phyloP scores from a whole-genome alignment of 2,329 filamentous ascomycete genomes.

The Penicillium sp. region DNA sequence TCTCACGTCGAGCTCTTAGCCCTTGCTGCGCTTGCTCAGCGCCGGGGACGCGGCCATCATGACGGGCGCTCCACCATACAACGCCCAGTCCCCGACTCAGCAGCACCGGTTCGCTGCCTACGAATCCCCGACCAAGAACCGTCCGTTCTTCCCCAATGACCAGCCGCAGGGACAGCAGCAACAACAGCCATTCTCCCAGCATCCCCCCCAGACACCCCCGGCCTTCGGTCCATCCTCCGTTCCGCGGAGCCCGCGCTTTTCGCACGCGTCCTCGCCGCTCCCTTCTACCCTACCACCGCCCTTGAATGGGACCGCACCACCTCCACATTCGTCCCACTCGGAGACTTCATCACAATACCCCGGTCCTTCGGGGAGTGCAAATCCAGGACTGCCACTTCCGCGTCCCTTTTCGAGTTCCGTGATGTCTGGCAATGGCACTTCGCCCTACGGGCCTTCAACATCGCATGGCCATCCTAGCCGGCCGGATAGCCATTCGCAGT shows the following conservation, averaged over 20 bases:
- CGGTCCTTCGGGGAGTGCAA: conserved; percentile 35
- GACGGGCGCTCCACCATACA: conserved; percentile 51
- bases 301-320: conserved; percentile 43
- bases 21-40: conserved; percentile 34
- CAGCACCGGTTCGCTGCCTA: conserved; percentile 48
- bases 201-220: conserved; percentile 49
- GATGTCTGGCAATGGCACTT: conserved; percentile 41
- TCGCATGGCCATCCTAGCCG: conserved; percentile 49
- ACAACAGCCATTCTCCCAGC: conserved; percentile 42
- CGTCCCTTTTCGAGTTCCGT: conserved; percentile 42
- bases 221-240: conserved; percentile 42
- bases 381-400: conserved; percentile 39
- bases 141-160: conserved; percentile 48
- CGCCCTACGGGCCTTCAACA: conserved; percentile 42
- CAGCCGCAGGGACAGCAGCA: conserved; percentile 23
- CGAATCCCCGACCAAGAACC: conserved; percentile 48
- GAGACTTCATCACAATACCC: conserved; percentile 44
- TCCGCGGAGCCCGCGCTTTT: conserved; percentile 47
- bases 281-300: conserved; percentile 43
- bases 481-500: conserved; percentile 45
- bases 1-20: conserved; percentile 11
- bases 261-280: conserved; percentile 47
- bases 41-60: conserved; percentile 42
- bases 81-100: conserved; percentile 51
- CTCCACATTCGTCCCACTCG: conserved; percentile 34